A percentile compares a stretch with the other conserved stretches of the same genome.
Conservation (phyloP, 1,139 yeast species). For the Citeromyces hawaiiensis region DNA sequence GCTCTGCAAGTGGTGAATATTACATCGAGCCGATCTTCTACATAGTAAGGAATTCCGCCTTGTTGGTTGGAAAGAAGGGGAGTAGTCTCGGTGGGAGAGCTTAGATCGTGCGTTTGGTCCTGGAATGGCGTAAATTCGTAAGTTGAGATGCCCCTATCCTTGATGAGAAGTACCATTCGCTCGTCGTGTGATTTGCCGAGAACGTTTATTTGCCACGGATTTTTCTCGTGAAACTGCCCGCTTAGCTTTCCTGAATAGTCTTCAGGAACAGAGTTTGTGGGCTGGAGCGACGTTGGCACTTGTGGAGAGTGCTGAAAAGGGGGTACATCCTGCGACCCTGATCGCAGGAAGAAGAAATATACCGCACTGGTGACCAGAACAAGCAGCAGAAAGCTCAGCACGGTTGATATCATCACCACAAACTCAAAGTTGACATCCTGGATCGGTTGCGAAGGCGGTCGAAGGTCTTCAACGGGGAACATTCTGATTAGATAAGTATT, state of each 20-base stretch:
- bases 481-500: not conserved
- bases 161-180: not conserved
- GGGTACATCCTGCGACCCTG: not conserved
- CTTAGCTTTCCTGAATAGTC: not conserved
- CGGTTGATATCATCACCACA: not conserved
- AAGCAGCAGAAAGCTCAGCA: not conserved
- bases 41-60: conserved; percentile 17
- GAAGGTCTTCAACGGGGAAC: not conserved
- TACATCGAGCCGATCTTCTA: conserved; percentile 56
- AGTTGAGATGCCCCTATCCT: not conserved
- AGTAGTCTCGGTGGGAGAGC: not conserved
- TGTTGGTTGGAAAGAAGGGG: not conserved
- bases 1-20: conserved; percentile 27
- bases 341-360: not conserved
- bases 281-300: not conserved
- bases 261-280: not conserved
- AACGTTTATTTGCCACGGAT: not conserved
- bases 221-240: not conserved
- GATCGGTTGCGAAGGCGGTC: not conserved
- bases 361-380: not conserved
- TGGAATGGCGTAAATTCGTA: not conserved
- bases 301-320: not conserved
- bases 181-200: not conserved
- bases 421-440: not conserved
- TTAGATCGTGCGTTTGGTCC: not conserved